phyloP scores from a whole-genome alignment of 139 green algal species.

The Micromonas commoda region DNA sequence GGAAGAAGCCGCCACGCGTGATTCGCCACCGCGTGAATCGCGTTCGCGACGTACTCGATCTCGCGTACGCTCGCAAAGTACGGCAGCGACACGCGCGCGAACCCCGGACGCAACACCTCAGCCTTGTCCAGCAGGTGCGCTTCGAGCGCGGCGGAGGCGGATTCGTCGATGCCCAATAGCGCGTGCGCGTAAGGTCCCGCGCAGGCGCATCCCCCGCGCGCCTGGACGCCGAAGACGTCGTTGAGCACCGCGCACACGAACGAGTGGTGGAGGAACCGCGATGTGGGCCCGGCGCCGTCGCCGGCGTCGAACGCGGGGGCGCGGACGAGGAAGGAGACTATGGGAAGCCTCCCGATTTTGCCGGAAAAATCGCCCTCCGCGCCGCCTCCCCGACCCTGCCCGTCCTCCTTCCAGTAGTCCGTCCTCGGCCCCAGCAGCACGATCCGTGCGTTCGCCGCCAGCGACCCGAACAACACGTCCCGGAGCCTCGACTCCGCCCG shows the following conservation, averaged over 20 bases:
- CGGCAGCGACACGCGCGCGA: constrained; percentile 23
- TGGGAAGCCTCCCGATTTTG: no score
- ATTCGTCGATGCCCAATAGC: constrained; percentile 19
- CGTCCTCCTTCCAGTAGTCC: no score
- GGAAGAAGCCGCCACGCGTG: constrained; percentile 31
- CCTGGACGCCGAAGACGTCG: constrained; percentile 45
- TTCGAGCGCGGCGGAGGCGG: constrained; percentile 8
- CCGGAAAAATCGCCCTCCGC: no score
- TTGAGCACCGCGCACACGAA: constrained; percentile 41
- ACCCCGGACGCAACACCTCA: constrained; percentile 32
- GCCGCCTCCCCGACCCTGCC: no score
- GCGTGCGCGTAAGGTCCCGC: constrained; percentile 27
- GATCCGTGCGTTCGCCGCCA: neutral
- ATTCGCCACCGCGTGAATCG: constrained; percentile 12
- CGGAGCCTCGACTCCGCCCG: neutral
- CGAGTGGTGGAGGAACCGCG: constrained; percentile 30
- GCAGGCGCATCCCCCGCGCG: constrained; percentile 31
- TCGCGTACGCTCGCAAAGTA: constrained; percentile 16
- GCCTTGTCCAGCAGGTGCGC: constrained; percentile 20
- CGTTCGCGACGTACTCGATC: constrained; percentile 21
- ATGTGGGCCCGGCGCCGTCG: neutral
- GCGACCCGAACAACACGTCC: neutral
- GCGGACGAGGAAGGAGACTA: constrained; percentile 36
- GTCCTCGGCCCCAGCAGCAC: no score
- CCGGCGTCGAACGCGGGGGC: constrained; percentile 9